phyloP scores from a whole-genome alignment of 164 flowering plant genomes.

The Piper betle region DNA sequence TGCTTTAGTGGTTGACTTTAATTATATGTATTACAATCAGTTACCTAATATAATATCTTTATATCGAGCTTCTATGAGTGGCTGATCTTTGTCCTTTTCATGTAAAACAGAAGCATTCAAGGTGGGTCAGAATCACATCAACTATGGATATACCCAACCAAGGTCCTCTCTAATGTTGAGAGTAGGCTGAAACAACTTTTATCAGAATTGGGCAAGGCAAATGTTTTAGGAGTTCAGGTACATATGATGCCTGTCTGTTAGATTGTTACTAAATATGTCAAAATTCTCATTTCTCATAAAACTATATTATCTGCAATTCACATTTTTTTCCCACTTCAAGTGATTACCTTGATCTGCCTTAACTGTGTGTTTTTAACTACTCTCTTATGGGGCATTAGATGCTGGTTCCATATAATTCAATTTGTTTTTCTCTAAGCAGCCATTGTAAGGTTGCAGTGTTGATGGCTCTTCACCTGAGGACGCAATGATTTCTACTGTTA shows the following conservation, averaged over 20 bases:
- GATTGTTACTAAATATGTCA: no score
- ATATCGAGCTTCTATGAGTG: background rate
- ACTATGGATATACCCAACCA: constrained; percentile 64
- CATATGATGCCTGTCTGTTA: background rate
- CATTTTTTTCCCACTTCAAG: no score
- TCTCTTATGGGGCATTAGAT: no score
- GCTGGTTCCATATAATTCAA: no score
- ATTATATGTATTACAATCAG: background rate
- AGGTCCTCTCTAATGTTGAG: constrained; percentile 68
- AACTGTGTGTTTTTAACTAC: no score
- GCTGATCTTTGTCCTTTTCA: background rate
- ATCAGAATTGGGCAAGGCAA: constrained; percentile 55
- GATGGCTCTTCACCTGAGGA: no score
- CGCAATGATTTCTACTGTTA: no score
- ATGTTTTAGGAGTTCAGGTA: constrained; percentile 95
- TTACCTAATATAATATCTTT: background rate
- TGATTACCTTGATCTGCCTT: no score
- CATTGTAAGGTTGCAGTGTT: no score
- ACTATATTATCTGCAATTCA: no score
- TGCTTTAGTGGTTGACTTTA: background rate
- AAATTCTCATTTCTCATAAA: no score
- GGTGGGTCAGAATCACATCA: constrained; percentile 37
- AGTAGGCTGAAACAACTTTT: constrained; percentile 63
- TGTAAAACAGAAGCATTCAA: constrained; percentile 49
- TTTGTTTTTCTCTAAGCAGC: no score